Evolutionary conservation across 306 rosid species (phyloP), one percentile per base, ranked within the genome.

Genomic region (Delonix regia): DNA sequence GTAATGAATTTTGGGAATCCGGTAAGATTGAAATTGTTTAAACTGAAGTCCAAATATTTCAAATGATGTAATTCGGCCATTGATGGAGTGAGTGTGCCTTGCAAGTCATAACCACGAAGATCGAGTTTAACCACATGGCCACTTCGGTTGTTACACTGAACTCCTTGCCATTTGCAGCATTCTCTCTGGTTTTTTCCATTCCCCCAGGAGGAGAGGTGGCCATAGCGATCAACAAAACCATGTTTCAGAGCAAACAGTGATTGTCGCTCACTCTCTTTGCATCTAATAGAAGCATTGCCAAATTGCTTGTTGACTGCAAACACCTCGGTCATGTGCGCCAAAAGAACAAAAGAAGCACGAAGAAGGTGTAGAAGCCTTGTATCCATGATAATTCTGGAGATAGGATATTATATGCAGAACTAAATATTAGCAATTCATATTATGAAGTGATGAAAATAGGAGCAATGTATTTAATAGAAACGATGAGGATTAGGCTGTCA

Each of bases 111-210:
- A 38, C 6, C 6, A 4, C 1, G 4, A 24, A 39, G 82, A 72
- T n/a, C 18, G 5, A 78, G 79, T 1, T 0, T 11, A 3, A 69
- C 3, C 34, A 83, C 86, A 38, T 72, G 80, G n/a, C 49, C 73
- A 0, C 67, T 30, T 19, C 4, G 27, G 9, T 57, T 57, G 49
- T 16, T 14, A 7, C 86, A 78, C 0, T 22, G 30, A 24, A 78
- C 56, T 33, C 86, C 73, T 0, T 11, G 24, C 62, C 45, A 70
- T 2, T 67, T 22, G 44, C 72, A 67, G 22, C 72, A 67, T 27
- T 67, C 53, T 42, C 12, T 67, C 6, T 67, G 18, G 19, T 42
- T 42, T 9, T 67, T 55, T 67, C 36, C 36, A 42, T 22, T 16
- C 12, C 38, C 72, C 72, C 53, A 67, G 0, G 53, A 67, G 27